A percentile compares a stretch with the other conserved stretches of the same genome.
Evolutionary conservation across 208 protist genomes (phyloP).

Genomic region (Endotrypanum monterogeii): DNA sequence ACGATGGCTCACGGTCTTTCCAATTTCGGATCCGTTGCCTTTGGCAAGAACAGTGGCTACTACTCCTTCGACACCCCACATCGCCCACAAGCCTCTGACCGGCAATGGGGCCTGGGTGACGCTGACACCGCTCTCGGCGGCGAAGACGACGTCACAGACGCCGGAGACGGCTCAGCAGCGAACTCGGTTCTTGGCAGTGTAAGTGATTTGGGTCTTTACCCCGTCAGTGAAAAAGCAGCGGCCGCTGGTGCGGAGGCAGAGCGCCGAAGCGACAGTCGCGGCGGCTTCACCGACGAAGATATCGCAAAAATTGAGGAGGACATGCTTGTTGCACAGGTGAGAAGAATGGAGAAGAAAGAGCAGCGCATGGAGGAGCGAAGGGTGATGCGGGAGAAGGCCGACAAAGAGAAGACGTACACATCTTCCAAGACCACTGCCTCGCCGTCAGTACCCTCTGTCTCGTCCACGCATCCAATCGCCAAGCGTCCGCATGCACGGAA

Average conservation of each 20-base stretch:
- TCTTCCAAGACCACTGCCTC: background rate
- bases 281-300: conserved; percentile 1
- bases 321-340: conserved; percentile 8
- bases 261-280: background rate
- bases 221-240: background rate
- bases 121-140: background rate
- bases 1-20: conserved; percentile 4
- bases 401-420: background rate
- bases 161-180: background rate
- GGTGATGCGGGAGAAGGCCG: conserved; percentile 3
- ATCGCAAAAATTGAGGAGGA: conserved; percentile 18
- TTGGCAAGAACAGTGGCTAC: conserved; percentile 15
- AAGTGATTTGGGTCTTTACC: conserved; percentile 11
- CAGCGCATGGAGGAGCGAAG: conserved; percentile 5
- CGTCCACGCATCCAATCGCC: background rate
- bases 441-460: background rate
- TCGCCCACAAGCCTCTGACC: background rate
- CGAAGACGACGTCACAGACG: background rate
- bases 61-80: background rate
- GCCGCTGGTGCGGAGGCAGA: background rate
- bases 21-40: conserved; percentile 11
- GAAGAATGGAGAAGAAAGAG: conserved; percentile 8
- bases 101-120: background rate
- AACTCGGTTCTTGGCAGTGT: background rate
- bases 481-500: background rate